Percentiles rank a stretch among this genome's conserved stretches.
phyloP scores from a whole-genome alignment of 1,284 basidiomycete genomes.

The Melampsora americana region DNA sequence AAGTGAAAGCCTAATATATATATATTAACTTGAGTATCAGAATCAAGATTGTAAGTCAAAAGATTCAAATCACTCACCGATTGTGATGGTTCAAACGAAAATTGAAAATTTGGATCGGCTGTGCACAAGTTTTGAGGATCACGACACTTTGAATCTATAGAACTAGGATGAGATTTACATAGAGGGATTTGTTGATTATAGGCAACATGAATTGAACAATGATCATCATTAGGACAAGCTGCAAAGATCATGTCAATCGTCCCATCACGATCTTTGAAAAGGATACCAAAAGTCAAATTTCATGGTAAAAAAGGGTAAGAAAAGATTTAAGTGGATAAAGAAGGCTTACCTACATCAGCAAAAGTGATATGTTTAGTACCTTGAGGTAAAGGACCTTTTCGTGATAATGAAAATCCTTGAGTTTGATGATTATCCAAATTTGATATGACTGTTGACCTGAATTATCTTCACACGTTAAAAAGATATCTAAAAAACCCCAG shows the following conservation, averaged over 20 bases:
- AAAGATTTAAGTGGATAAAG: not conserved
- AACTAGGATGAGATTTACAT: constrained; percentile 58
- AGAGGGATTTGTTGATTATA: constrained; percentile 88
- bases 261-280: constrained; percentile 75
- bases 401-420: constrained; percentile 69
- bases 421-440: constrained; percentile 85
- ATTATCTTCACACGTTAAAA: constrained; percentile 75
- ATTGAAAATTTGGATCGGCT: constrained; percentile 74
- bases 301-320: not conserved
- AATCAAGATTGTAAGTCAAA: constrained; percentile 11
- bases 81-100: constrained; percentile 58
- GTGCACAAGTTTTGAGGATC: constrained; percentile 75
- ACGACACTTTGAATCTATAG: constrained; percentile 61
- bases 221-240: constrained; percentile 66
- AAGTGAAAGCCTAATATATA: constrained; percentile 64
- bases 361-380: constrained; percentile 79
- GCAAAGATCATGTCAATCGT: constrained; percentile 93
- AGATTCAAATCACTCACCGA: constrained; percentile 13
- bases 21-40: constrained; percentile 28
- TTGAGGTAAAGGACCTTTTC: constrained; percentile 67
- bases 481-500: constrained; percentile 64
- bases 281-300: not conserved
- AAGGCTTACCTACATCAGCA: constrained; percentile 76
- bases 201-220: constrained; percentile 82
- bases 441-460: constrained; percentile 64